Percentiles rank a stretch among this genome's conserved stretches.
Conservation (phyloP, 768 basidiomycete species). For the Amanita rimosa region DNA sequence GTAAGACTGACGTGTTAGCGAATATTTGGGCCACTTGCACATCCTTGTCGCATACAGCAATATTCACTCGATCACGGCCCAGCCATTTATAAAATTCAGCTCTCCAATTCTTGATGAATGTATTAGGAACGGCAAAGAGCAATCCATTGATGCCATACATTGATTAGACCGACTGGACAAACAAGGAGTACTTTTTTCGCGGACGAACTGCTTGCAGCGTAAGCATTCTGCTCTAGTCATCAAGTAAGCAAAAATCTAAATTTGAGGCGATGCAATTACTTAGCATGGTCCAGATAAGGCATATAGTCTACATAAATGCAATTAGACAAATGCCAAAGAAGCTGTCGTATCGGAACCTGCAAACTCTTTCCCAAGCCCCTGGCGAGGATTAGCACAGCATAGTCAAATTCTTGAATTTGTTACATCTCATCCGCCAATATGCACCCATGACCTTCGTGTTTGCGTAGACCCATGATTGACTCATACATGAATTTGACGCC, state of each 20-base stretch:
- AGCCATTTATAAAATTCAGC: constrained; percentile 94
- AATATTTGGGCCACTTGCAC: constrained; percentile 45
- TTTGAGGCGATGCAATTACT: constrained; percentile 31
- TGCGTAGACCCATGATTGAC: constrained; percentile 88
- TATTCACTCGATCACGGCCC: constrained; percentile 37
- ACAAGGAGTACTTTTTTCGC: constrained; percentile 85
- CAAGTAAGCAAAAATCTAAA: not conserved
- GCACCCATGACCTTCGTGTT: constrained; percentile 86
- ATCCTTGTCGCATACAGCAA: constrained; percentile 35
- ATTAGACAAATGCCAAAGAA: not conserved
- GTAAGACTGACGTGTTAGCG: constrained; percentile 48
- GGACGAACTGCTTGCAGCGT: constrained; percentile 38
- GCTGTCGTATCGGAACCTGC: constrained; percentile 31
- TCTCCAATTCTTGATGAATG: constrained; percentile 70
- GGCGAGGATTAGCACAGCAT: constrained; percentile 7
- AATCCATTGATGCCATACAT: constrained; percentile 31
- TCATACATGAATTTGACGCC: constrained; percentile 90
- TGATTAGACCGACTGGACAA: constrained; percentile 86
- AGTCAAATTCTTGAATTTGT: constrained; percentile 8
- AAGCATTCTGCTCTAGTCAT: constrained; percentile 71
- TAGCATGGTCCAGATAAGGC: constrained; percentile 87
- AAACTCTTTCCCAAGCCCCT: constrained; percentile 97
- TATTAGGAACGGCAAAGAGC: constrained; percentile 1
- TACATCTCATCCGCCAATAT: constrained; percentile 97
- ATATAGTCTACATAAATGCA: constrained; percentile 58